Base-by-base conservation (phyloP, 2,329 filamentous ascomycete species). In the Trichoderma cornu-damae region DNA sequence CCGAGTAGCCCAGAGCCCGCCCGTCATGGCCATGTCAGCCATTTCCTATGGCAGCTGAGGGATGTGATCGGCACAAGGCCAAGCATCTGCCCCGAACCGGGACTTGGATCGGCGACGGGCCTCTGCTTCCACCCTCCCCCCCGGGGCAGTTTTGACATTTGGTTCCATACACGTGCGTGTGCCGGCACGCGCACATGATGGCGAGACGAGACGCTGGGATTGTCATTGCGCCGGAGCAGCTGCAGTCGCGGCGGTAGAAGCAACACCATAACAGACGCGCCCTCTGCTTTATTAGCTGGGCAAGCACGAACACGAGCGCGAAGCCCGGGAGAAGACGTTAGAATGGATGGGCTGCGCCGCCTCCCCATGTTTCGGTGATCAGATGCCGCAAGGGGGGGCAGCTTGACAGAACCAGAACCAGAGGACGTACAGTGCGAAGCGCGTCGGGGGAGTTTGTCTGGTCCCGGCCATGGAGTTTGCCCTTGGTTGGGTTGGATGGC, bases 341-440 rank as follows among this genome's bases (percentile, higher is more conserved):
- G 50, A 50, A n/a, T n/a, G 28, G 47, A 44, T 28, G 38, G 50
- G 22, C 20, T 38, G 22, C 42, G 30, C 30, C n/a, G 28, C 28
- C 49, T 40, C 42, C 49, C 50, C 50, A 38, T 54, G 50, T 54
- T 54, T 54, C 50, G 50, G 50, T 35, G 50, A 54, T 54, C 50
- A 54, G 50, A 54, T 35, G 50, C 28, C 12, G 40, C 30, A 44
- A 30, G 50, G 50, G 40, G 42, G 42, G 42, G 22, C 26, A n/a
- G n/a, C n/a, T n/a, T 18, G 3, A 52, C 22, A 42, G 7, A 49
- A 30, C 28, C n/a, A n/a, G n/a, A n/a, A 42, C 14, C 42, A 46
- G 42, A 30, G 4, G 22, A 8, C 26, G n/a, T 18, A 37, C 35
- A 37, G 35, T 37, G 35, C 42, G 14, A 46, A 18, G 30, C 8